Conservation (phyloP, 208 protist species). For the Trypanosoma rangeli region DNA sequence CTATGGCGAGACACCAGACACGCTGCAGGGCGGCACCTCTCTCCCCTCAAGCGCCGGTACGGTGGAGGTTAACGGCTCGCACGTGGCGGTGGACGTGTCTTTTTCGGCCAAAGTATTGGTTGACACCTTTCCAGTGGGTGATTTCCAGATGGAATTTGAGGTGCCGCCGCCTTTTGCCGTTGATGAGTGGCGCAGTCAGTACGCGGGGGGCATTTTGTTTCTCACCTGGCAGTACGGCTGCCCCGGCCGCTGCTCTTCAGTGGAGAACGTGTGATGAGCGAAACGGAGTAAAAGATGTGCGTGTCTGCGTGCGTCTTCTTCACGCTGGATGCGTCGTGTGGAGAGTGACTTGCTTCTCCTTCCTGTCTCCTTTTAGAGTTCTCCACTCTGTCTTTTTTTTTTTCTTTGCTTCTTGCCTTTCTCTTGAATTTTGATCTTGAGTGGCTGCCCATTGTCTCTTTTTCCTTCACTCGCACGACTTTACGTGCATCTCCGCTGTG, state of each 20-base stretch:
- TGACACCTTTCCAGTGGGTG: constrained; percentile 27
- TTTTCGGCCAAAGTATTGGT: not conserved
- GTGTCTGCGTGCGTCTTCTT: not conserved
- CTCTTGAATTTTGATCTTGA: not conserved
- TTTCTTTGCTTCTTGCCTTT: not conserved
- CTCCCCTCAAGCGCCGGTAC: not conserved
- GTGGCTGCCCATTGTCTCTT: not conserved
- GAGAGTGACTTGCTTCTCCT: constrained; percentile 3
- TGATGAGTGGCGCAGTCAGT: constrained; percentile 20
- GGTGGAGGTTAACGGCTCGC: not conserved
- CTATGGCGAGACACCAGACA: not conserved
- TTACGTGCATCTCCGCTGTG: constrained; percentile 28
- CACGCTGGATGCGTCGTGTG: no score
- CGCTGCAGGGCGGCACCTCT: not conserved
- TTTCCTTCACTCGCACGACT: constrained; percentile 8
- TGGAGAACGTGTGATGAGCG: not conserved
- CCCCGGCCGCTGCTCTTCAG: not conserved
- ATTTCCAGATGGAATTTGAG: constrained; percentile 29
- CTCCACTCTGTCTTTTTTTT: not conserved
- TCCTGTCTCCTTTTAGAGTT: not conserved
- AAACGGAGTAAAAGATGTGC: not conserved
- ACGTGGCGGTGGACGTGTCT: not conserved
- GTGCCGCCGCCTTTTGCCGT: constrained; percentile 22
- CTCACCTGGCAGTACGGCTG: constrained; percentile 8
- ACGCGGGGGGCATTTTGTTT: constrained; percentile 20